Conservation (phyloP, 768 basidiomycete genomes). For the Gymnopilus dilepis region DNA sequence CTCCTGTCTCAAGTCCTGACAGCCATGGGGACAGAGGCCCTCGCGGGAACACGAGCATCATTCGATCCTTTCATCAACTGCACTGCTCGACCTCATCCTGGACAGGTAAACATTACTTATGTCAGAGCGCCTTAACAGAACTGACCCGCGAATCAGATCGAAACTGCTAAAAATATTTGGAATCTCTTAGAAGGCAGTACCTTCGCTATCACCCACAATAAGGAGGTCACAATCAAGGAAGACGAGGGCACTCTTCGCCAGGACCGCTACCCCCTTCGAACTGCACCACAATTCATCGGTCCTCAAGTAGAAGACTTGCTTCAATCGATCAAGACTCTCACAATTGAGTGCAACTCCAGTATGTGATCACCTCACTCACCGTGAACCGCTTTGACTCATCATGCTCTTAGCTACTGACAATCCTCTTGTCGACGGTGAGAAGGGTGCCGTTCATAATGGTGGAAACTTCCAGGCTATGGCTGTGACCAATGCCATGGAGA, state of each 20-base stretch:
- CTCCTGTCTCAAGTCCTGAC: slow-evolving; percentile 76
- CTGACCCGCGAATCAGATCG: slow-evolving; percentile 48
- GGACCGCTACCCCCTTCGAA: slow-evolving; percentile 78
- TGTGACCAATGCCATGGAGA: slow-evolving; percentile 88
- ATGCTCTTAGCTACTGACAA: slow-evolving; percentile 78
- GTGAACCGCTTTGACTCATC: slow-evolving; percentile 7
- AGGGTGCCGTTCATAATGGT: slow-evolving; percentile 73
- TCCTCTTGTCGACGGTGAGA: slow-evolving; percentile 75
- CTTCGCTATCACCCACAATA: slow-evolving; percentile 70
- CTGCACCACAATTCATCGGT: slow-evolving; percentile 84
- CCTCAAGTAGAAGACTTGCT: slow-evolving; percentile 85
- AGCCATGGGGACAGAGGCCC: slow-evolving; percentile 84
- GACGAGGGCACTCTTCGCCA: slow-evolving; percentile 80
- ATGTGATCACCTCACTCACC: slow-evolving; percentile 30
- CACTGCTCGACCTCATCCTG: slow-evolving; percentile 80
- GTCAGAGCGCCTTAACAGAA: neutral
- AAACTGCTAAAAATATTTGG: slow-evolving; percentile 72
- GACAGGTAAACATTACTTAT: slow-evolving; percentile 52
- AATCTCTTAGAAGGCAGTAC: slow-evolving; percentile 70
- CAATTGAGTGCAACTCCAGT: slow-evolving; percentile 85
- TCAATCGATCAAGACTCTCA: slow-evolving; percentile 63
- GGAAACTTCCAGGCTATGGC: slow-evolving; percentile 93
- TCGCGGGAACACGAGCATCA: slow-evolving; percentile 72
- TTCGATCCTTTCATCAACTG: slow-evolving; percentile 83
- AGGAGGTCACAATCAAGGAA: slow-evolving; percentile 73